These are phyloP conservation scores for Dichotomopilus funicola DNA, from an alignment of 2,329 filamentous ascomycete genomes.

Conservation along the genomic window DNA sequence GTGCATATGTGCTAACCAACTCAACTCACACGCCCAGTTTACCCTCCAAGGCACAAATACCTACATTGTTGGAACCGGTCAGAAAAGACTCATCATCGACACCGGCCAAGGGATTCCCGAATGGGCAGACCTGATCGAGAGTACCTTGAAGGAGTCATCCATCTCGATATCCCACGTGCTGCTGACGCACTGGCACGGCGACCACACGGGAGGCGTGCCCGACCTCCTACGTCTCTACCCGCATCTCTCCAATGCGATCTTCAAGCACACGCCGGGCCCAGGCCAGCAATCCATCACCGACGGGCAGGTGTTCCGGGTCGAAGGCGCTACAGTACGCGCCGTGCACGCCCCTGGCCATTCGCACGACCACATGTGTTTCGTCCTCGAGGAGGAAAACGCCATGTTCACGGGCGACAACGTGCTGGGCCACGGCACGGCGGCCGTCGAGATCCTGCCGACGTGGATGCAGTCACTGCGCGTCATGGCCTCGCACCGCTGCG, in stretches of 20 bases:
- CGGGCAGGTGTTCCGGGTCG: constrained; percentile 47
- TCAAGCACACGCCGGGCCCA: constrained; percentile 30
- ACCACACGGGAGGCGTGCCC: constrained; percentile 61
- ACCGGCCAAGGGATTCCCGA: constrained; percentile 60
- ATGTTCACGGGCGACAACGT: constrained; percentile 90
- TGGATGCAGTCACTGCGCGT: constrained; percentile 32
- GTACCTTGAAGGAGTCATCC: constrained; percentile 24
- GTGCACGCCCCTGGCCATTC: constrained; percentile 63
- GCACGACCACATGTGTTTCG: constrained; percentile 71
- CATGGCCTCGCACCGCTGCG: constrained; percentile 28
- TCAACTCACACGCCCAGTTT: constrained; percentile 34
- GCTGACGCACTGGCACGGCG: constrained; percentile 69
- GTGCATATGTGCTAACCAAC: too few relatives aligned
- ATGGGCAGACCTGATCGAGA: constrained; percentile 43
- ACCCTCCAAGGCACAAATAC: constrained; percentile 64
- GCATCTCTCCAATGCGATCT: constrained; percentile 35
- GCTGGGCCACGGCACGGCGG: constrained; percentile 76
- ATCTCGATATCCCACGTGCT: constrained; percentile 42
- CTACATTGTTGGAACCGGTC: constrained; percentile 63
- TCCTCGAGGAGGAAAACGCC: constrained; percentile 70
- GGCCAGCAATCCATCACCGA: constrained; percentile 33
- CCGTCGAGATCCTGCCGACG: constrained; percentile 67
- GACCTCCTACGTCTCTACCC: constrained; percentile 42
- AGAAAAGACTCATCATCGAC: constrained; percentile 60
- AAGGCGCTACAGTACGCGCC: constrained; percentile 62